Evolutionary conservation across 2,329 filamentous ascomycete species (phyloP).

Genomic region (Botryotinia calthae): DNA sequence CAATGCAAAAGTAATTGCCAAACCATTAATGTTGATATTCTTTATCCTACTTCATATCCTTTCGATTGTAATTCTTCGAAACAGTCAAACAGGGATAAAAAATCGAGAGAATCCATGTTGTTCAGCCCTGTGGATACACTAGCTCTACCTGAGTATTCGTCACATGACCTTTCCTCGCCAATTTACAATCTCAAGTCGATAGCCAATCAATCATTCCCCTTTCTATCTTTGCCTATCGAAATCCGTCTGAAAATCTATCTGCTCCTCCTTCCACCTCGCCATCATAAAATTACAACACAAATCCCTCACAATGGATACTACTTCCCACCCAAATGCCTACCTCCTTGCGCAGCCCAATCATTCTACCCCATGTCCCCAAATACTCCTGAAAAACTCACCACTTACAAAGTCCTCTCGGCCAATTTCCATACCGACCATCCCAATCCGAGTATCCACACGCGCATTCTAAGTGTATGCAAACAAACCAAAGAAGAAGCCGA

Average conservation of each 20-base stretch:
- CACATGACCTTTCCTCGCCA: slow-evolving; percentile 4
- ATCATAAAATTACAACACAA: slow-evolving; percentile 35
- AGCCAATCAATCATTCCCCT: slow-evolving; percentile 24
- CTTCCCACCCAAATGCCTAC: slow-evolving; percentile 27
- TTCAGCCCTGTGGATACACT: not conserved
- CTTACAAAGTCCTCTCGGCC: slow-evolving; percentile 32
- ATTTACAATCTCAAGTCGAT: not conserved
- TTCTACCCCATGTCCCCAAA: slow-evolving; percentile 30
- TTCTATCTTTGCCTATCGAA: slow-evolving; percentile 34
- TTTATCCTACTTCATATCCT: slow-evolving; percentile 19
- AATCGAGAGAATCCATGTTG: not conserved
- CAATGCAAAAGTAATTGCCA: slow-evolving; percentile 30
- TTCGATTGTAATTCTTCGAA: slow-evolving; percentile 8
- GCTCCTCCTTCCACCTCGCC: slow-evolving; percentile 32
- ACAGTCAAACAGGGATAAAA: not conserved
- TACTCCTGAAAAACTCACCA: slow-evolving; percentile 24
- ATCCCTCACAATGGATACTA: slow-evolving; percentile 33
- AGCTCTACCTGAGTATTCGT: not conserved
- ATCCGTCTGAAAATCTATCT: slow-evolving; percentile 35
- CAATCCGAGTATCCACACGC: slow-evolving; percentile 21
- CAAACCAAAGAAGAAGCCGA: slow-evolving; percentile 31
- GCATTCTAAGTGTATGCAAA: slow-evolving; percentile 26
- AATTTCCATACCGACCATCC: slow-evolving; percentile 29
- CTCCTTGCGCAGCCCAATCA: slow-evolving; percentile 22
- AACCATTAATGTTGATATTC: slow-evolving; percentile 28